Conservation (phyloP, 1,284 basidiomycete genomes). For the Mycena citricolor region DNA sequence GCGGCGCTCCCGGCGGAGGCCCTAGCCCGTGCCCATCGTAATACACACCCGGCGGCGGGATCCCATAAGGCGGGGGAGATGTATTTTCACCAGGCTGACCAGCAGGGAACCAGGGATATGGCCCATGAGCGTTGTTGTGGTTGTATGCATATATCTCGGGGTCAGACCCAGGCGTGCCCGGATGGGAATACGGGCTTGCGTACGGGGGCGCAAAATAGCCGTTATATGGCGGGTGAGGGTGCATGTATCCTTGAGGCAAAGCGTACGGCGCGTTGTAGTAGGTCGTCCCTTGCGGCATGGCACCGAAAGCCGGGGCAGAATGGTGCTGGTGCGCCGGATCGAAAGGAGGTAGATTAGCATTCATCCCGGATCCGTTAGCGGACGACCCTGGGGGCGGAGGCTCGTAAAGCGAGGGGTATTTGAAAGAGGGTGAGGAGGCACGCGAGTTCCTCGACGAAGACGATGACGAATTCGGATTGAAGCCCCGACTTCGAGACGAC, state of each 20-base stretch:
- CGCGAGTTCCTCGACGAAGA: constrained; percentile 55
- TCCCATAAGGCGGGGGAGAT: no score
- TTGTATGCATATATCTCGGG: constrained; percentile 18
- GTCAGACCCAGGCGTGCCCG: constrained; percentile 12
- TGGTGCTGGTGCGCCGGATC: constrained; percentile 27
- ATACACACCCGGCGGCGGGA: no score
- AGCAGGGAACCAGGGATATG: neutral
- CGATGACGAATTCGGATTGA: constrained; percentile 52
- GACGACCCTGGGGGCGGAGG: constrained; percentile 44
- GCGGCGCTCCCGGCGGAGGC: no score
- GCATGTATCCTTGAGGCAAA: no score
- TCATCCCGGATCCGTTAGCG: no score
- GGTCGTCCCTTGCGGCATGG: neutral
- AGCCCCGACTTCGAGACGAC: constrained; percentile 62
- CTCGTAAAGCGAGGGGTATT: constrained; percentile 69
- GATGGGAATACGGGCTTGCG: constrained; percentile 13
- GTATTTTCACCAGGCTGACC: no score
- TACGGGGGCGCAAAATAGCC: constrained; percentile 13
- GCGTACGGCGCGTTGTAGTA: no score
- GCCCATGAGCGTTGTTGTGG: neutral
- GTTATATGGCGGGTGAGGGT: constrained; percentile 1
- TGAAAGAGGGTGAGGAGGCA: constrained; percentile 72
- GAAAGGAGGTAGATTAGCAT: constrained; percentile 37
- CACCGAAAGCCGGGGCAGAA: constrained; percentile 27
- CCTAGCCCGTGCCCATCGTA: no score